Conservation (phyloP, 768 basidiomycete species). For the Calocera cornea region DNA sequence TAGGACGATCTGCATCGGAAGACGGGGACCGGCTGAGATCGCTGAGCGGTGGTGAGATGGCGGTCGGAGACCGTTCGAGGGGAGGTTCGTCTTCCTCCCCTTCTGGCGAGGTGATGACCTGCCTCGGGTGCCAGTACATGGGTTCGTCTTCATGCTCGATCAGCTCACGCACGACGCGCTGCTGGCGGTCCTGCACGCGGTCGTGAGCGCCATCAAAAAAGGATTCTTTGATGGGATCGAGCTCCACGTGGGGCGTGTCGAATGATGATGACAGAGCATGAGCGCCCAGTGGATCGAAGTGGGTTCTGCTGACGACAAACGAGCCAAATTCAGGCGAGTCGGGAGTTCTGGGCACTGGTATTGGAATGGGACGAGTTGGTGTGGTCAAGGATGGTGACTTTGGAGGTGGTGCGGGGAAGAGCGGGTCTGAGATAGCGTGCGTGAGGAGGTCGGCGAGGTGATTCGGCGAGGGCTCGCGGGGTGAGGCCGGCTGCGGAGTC, state of each 20-base stretch:
- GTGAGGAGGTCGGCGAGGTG: not conserved
- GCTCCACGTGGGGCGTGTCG: not conserved
- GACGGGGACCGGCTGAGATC: not conserved
- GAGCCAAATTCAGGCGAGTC: not conserved
- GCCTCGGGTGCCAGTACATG: constrained; percentile 37
- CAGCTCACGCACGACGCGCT: constrained; percentile 48
- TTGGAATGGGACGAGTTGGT: not conserved
- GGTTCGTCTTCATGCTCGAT: constrained; percentile 57
- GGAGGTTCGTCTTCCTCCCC: not conserved
- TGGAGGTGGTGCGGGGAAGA: not conserved
- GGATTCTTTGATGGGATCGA: constrained; percentile 23
- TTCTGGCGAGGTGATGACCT: not conserved
- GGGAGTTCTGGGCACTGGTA: not conserved
- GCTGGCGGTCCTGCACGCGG: constrained; percentile 39
- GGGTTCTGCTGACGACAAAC: not conserved
- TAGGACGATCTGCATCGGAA: not conserved
- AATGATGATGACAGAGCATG: not conserved
- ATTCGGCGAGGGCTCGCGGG: not conserved
- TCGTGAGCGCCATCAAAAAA: constrained; percentile 45
- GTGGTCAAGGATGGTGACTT: not conserved
- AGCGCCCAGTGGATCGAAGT: not conserved
- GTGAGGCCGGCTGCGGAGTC: not conserved
- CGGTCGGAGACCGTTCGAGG: not conserved
- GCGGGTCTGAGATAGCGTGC: not conserved
- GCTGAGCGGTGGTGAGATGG: not conserved